These are phyloP conservation scores for Ceratocystis colombiana DNA, from an alignment of 2,329 filamentous ascomycete genomes.

Conservation along the genomic window DNA sequence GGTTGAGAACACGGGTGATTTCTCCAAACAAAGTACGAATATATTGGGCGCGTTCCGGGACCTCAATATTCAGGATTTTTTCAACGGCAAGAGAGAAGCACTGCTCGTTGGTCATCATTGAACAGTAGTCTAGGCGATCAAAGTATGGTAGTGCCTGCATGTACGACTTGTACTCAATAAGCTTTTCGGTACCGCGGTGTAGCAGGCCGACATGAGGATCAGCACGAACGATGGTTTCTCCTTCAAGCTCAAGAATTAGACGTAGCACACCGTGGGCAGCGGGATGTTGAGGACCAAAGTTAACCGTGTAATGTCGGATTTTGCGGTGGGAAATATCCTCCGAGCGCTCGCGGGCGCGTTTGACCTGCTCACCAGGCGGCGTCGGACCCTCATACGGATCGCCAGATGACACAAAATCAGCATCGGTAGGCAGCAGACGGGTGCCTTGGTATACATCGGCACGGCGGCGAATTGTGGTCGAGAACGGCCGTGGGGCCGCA, in stretches of 20 bases:
- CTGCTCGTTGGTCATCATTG: conserved; percentile 99
- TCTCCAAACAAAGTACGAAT: conserved; percentile 94
- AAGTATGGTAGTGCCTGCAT: conserved; percentile 97
- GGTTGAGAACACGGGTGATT: conserved; percentile 88
- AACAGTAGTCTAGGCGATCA: conserved; percentile 96
- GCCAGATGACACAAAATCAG: conserved; percentile 48
- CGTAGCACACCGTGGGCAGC: conserved; percentile 97
- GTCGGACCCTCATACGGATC: conserved; percentile 41
- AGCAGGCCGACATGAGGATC: conserved; percentile 95
- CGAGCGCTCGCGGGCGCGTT: conserved; percentile 36
- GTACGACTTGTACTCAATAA: conserved; percentile 99
- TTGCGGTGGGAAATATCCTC: conserved; percentile 56
- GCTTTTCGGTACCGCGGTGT: conserved; percentile 95
- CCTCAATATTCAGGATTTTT: conserved; percentile 94
- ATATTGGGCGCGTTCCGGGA: conserved; percentile 90
- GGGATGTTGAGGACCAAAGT: conserved; percentile 97
- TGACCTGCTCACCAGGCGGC: conserved; percentile 37
- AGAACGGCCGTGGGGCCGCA: conserved; percentile 48
- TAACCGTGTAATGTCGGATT: conserved; percentile 97
- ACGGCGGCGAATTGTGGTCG: conserved; percentile 52
- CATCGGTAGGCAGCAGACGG: conserved; percentile 54
- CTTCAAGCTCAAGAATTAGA: conserved; percentile 92
- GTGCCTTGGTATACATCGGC: conserved; percentile 49
- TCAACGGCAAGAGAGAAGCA: conserved; percentile 92
- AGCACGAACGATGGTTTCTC: conserved; percentile 91